These are phyloP conservation scores for Cercophora samala DNA, from an alignment of 495 filamentous ascomycete species.

Conservation along the genomic window DNA sequence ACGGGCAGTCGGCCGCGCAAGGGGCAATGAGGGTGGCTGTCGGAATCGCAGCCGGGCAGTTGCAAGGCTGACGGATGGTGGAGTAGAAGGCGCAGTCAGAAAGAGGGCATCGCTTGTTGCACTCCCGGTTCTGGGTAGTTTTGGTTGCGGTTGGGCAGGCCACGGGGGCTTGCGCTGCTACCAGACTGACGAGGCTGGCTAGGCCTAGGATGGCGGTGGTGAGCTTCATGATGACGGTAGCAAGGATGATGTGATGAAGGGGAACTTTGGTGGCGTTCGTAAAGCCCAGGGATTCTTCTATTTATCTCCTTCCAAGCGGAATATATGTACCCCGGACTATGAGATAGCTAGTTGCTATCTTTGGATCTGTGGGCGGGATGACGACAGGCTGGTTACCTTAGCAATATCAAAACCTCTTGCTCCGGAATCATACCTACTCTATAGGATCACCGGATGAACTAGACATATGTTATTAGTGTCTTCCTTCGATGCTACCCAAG, in stretches of 20 bases:
- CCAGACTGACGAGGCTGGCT: constrained; percentile 21
- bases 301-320: background rate
- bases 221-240: constrained; percentile 23
- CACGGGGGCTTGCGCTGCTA: constrained; percentile 13
- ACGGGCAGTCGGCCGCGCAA: constrained; percentile 33
- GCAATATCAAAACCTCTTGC: background rate
- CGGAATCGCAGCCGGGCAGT: constrained; percentile 30
- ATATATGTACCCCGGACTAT: background rate
- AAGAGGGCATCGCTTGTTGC: constrained; percentile 27
- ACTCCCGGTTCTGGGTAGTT: constrained; percentile 27
- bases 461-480: constrained; percentile 10
- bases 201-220: constrained; percentile 24
- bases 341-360: background rate
- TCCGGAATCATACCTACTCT: constrained; percentile 19
- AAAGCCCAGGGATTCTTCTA: background rate
- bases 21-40: constrained; percentile 34
- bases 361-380: background rate
- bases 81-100: constrained; percentile 28
- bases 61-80: constrained; percentile 31
- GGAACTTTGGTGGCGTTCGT: background rate
- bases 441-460: constrained; percentile 21
- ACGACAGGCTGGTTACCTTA: background rate
- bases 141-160: constrained; percentile 32
- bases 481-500: constrained; percentile 11
- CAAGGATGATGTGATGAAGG: background rate